A percentile compares a stretch with the other conserved stretches of the same genome.
phyloP scores from a whole-genome alignment of 2,329 filamentous ascomycete species.

The Chrysoporthe cubensis region DNA sequence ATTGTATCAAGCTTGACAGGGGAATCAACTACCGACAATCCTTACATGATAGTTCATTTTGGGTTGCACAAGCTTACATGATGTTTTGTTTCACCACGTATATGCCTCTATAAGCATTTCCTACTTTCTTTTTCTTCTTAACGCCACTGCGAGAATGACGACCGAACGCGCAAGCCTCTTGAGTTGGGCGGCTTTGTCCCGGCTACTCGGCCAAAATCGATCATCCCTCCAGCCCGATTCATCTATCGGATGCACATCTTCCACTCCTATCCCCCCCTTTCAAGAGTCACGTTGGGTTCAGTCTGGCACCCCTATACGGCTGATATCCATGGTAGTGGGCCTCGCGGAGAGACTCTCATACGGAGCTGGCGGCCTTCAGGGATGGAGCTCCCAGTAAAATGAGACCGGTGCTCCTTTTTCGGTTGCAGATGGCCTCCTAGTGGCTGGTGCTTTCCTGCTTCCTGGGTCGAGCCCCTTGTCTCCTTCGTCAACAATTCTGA shows the following conservation, averaged over 20 bases:
- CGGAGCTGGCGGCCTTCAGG: neutral
- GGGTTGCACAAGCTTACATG: neutral
- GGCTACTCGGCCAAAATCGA: neutral
- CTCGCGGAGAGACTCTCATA: neutral
- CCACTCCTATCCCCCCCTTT: neutral
- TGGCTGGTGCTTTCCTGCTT: neutral
- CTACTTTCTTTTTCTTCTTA: neutral
- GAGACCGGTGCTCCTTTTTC: neutral
- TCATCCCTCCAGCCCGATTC: constrained; percentile 7
- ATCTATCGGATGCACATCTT: constrained; percentile 19
- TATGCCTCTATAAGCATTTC: neutral
- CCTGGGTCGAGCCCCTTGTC: neutral
- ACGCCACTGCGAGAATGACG: neutral
- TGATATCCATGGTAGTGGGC: neutral
- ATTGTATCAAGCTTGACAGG: neutral
- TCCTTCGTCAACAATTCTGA: neutral
- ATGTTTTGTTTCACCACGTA: constrained; percentile 2
- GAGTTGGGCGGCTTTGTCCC: neutral
- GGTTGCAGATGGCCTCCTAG: neutral
- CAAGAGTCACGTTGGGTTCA: neutral
- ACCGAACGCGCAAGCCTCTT: neutral
- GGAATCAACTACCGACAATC: neutral
- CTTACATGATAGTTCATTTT: neutral
- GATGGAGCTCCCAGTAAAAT: neutral
- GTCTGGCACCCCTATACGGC: neutral